These are phyloP conservation scores for Colletotrichum sp. DNA, from an alignment of 2,329 filamentous ascomycete species.

Conservation along the genomic window DNA sequence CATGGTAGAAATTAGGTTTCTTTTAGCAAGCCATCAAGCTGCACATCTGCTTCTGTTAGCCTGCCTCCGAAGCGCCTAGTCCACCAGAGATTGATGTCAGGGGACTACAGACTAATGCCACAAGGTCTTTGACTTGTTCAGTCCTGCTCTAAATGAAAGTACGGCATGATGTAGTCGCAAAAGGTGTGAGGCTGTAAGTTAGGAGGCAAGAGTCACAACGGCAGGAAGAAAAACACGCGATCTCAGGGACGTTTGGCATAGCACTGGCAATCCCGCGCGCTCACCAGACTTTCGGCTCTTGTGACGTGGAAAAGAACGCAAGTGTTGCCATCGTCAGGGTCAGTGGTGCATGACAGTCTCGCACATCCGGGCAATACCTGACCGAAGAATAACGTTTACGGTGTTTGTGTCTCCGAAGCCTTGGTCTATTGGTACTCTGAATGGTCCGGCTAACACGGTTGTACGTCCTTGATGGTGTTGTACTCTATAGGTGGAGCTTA, in stretches of 20 bases:
- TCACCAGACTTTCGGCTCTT: background rate
- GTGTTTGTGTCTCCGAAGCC: background rate
- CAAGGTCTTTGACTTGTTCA: background rate
- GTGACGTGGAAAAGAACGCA: background rate
- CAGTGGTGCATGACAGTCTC: background rate
- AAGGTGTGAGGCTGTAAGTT: background rate
- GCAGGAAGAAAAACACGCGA: background rate
- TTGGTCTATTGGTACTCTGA: background rate
- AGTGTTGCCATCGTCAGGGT: background rate
- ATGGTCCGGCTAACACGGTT: background rate
- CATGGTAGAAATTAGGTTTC: background rate
- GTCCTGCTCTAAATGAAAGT: background rate
- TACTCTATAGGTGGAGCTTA: background rate
- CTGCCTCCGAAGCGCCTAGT: background rate
- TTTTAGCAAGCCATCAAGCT: background rate
- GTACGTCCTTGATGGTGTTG: background rate
- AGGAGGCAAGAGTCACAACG: background rate
- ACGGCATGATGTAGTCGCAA: background rate
- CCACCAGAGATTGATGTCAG: background rate
- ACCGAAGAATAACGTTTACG: background rate
- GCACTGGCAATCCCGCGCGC: background rate
- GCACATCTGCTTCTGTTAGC: background rate
- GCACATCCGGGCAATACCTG: background rate
- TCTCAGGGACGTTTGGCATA: background rate
- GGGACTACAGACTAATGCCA: fast-evolving